These are phyloP conservation scores for Stachybotrys elegans DNA, from an alignment of 2,329 filamentous ascomycete species.

Conservation along the genomic window DNA sequence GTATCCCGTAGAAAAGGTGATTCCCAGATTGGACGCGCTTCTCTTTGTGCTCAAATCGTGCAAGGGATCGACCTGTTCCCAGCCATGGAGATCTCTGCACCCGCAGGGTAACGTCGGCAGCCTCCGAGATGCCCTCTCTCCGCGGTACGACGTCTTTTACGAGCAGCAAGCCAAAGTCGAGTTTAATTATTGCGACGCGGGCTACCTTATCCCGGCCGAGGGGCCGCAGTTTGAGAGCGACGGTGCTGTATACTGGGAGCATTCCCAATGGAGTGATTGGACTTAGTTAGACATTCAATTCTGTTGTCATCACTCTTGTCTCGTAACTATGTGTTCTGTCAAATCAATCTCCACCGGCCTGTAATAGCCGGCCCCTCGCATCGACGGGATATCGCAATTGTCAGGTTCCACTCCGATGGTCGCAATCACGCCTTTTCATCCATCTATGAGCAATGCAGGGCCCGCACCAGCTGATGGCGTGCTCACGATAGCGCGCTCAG, in stretches of 20 bases:
- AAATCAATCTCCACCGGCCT: too few species aligned
- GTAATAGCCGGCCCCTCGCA: too few species aligned
- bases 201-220: constrained; percentile 51
- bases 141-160: constrained; percentile 48
- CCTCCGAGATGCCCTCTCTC: constrained; percentile 42
- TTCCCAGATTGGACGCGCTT: constrained; percentile 52
- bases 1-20: constrained; percentile 31
- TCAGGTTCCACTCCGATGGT: too few species aligned
- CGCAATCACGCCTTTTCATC: too few species aligned
- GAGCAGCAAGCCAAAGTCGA: constrained; percentile 39
- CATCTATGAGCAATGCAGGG: too few species aligned
- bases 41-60: constrained; percentile 57
- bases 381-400: too few species aligned
- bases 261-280: constrained; percentile 21
- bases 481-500: too few species aligned
- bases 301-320: too few species aligned
- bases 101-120: constrained; percentile 44
- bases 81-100: constrained; percentile 52
- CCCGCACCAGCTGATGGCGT: too few species aligned
- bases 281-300: too few species aligned
- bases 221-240: constrained; percentile 38
- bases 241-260: constrained; percentile 17
- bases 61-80: constrained; percentile 43
- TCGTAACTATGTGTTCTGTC: too few species aligned
- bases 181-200: constrained; percentile 48